Evolutionary conservation across 768 basidiomycete species (phyloP).

Genomic region (Cystofilobasidium capitatum): DNA sequence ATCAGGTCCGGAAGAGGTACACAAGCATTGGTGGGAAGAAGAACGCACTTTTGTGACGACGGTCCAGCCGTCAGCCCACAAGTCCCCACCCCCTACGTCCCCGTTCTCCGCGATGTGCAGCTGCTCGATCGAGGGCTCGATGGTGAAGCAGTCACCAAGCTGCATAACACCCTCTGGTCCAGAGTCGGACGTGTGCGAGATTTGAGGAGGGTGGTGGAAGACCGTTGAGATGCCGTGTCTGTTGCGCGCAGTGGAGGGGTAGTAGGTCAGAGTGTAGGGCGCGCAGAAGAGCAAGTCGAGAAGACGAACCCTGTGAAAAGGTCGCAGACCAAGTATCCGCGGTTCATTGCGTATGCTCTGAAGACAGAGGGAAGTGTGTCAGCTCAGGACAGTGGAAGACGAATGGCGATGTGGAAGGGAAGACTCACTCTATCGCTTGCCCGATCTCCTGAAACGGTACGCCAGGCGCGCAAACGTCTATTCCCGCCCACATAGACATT

Average conservation of each 20-base stretch:
- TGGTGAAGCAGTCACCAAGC: slow-evolving; percentile 84
- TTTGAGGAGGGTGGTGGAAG: slow-evolving; percentile 77
- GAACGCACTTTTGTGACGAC: slow-evolving; percentile 66
- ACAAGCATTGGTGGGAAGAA: neutral
- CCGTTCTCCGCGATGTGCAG: slow-evolving; percentile 40
- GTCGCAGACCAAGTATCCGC: slow-evolving; percentile 55
- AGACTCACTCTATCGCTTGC: slow-evolving; percentile 48
- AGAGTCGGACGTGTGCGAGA: slow-evolving; percentile 49
- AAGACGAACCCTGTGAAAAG: slow-evolving; percentile 53
- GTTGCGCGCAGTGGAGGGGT: neutral
- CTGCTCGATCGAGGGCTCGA: slow-evolving; percentile 76
- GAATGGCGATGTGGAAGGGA: neutral
- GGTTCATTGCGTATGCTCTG: slow-evolving; percentile 32
- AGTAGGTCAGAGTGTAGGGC: neutral
- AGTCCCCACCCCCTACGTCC: slow-evolving; percentile 54
- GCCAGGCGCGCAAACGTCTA: slow-evolving; percentile 65
- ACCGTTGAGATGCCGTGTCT: slow-evolving; percentile 68
- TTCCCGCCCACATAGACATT: slow-evolving; percentile 58
- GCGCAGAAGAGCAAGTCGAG: neutral
- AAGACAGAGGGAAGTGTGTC: neutral
- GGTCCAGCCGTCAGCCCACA: slow-evolving; percentile 89
- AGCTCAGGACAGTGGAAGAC: neutral
- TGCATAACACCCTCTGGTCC: slow-evolving; percentile 52
- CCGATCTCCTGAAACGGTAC: slow-evolving; percentile 62
- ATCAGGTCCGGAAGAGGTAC: neutral